A percentile compares a stretch with the other conserved stretches of the same genome.
These are phyloP conservation scores for Termitomyces sp. DNA, from an alignment of 768 basidiomycete genomes.

Conservation along the genomic window DNA sequence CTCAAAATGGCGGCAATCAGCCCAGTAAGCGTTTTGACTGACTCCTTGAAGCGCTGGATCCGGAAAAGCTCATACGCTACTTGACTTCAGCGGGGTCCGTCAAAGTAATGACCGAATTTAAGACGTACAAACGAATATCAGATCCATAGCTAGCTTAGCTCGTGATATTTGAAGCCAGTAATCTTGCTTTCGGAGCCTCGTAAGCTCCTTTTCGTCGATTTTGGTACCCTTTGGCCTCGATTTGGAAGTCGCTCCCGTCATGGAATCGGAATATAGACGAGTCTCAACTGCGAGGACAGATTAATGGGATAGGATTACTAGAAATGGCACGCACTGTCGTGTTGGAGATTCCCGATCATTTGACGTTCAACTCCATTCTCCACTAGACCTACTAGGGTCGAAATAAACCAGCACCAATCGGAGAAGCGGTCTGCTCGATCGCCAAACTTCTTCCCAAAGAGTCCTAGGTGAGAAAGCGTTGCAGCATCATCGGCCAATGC, in stretches of 20 bases:
- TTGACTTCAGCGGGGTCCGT: constrained; percentile 4
- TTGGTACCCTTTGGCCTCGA: constrained; percentile 55
- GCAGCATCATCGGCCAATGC: constrained; percentile 74
- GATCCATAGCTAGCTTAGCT: constrained; percentile 74
- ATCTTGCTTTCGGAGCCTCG: constrained; percentile 61
- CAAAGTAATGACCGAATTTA: constrained; percentile 11
- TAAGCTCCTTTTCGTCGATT: constrained; percentile 66
- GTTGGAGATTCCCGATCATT: constrained; percentile 58
- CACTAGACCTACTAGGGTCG: constrained; percentile 75
- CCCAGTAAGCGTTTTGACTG: constrained; percentile 62
- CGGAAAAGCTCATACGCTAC: constrained; percentile 79
- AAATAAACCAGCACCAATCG: constrained; percentile 83
- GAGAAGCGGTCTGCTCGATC: constrained; percentile 69
- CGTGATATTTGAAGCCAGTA: constrained; percentile 73
- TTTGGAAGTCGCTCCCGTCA: constrained; percentile 65
- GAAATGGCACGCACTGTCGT: constrained; percentile 44
- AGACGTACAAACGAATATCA: constrained; percentile 78
- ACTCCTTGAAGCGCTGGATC: constrained; percentile 53
- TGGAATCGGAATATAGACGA: constrained; percentile 69
- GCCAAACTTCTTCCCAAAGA: constrained; percentile 61
- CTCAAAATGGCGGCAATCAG: constrained; percentile 69
- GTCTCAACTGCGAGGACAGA: constrained; percentile 51
- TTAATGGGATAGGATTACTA: neutral
- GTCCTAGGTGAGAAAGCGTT: constrained; percentile 67
- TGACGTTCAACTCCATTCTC: constrained; percentile 79